phyloP scores from a whole-genome alignment of 1,284 basidiomycete species.

The Polyporus tsugae region DNA sequence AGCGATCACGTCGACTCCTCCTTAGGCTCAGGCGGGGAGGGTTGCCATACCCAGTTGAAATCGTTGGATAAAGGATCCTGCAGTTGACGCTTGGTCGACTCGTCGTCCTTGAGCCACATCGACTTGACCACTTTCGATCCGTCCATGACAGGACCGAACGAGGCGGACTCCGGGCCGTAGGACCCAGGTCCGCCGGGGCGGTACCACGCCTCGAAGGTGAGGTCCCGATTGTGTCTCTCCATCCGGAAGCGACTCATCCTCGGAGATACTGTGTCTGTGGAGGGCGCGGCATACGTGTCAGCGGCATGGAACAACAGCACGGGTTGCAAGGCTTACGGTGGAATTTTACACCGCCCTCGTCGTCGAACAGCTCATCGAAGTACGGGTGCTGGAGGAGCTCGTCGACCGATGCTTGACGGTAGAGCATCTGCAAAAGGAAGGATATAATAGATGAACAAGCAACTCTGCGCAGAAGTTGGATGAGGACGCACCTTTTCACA shows the following conservation, averaged over 20 bases:
- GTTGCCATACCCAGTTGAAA: constrained; percentile 1
- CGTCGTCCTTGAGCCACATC: constrained; percentile 7
- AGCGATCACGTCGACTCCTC: background rate
- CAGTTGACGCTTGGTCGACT: background rate
- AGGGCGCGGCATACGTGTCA: background rate
- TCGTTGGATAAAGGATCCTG: background rate
- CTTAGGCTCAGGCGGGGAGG: background rate
- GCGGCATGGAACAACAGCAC: too few species aligned
- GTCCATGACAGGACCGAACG: background rate
- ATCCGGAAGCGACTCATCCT: background rate
- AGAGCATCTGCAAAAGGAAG: background rate
- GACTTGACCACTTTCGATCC: background rate
- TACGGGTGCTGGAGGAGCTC: background rate
- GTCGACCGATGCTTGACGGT: background rate
- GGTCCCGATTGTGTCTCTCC: background rate
- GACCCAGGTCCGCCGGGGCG: background rate
- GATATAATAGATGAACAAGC: background rate
- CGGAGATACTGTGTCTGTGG: background rate
- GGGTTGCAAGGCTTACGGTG: background rate
- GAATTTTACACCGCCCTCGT: background rate
- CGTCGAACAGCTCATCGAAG: background rate
- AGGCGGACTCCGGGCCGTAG: background rate
- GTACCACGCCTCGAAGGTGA: constrained; percentile 16
- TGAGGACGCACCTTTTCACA: background rate
- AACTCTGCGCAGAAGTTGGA: background rate